phyloP scores from a whole-genome alignment of 2,329 filamentous ascomycete genomes.

The Colletotrichum tropicicola region DNA sequence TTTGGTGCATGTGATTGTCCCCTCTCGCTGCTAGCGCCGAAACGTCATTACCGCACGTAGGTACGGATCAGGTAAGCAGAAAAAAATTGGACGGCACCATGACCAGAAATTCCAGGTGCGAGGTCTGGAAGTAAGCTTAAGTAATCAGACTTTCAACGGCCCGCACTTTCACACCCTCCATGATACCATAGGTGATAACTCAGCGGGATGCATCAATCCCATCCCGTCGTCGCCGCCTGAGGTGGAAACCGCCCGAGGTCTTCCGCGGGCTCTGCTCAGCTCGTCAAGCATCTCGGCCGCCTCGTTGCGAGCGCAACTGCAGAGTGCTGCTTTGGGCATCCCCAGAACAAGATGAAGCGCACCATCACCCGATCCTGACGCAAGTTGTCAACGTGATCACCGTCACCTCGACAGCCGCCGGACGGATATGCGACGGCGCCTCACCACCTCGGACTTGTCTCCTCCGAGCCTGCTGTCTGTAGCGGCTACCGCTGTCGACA shows the following conservation, averaged over 20 bases:
- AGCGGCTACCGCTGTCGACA: too few species aligned
- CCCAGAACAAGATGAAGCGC: background rate
- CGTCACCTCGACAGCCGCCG: background rate
- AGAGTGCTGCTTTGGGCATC: background rate
- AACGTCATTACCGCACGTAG: conserved; percentile 23
- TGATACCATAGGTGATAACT: background rate
- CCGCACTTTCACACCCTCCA: background rate
- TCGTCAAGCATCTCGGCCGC: background rate
- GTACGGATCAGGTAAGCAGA: too few species aligned
- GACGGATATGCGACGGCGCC: background rate
- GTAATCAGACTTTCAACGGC: conserved; percentile 19
- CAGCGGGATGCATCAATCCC: background rate
- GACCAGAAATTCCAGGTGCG: conserved; percentile 14
- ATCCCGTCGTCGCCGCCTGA: too few species aligned
- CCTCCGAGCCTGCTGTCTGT: conserved; percentile 14
- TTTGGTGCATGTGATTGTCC: conserved; percentile 15
- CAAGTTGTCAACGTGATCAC: background rate
- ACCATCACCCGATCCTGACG: conserved; percentile 11
- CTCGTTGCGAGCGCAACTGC: background rate
- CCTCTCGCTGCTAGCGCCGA: conserved; percentile 8
- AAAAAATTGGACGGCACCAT: background rate
- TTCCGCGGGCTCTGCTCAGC: background rate
- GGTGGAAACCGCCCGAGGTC: background rate
- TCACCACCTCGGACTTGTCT: conserved; percentile 16
- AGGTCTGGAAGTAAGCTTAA: conserved; percentile 6